Base-by-base conservation (phyloP, 371 early-diverging fungal genomes). In the Mucor racemosus region DNA sequence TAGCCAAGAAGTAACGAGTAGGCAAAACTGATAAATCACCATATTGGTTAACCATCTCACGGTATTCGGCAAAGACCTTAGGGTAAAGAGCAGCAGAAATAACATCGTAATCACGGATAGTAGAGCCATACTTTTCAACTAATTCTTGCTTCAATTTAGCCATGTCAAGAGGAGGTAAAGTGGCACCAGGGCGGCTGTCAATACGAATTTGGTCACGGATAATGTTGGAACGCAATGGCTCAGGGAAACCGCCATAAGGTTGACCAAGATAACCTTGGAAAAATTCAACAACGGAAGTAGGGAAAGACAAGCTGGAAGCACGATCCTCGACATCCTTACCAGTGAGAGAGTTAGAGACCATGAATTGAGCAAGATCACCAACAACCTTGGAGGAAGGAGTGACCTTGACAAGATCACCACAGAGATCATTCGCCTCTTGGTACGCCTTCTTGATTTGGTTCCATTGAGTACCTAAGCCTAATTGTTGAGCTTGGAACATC, bases 321-420 rank as follows among this genome's bases (percentile, higher is more conserved):
- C 85, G 82, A 58, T 89, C 90, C 58, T 84, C 71, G 3, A 97
- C 94, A 41, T 94, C 94, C 61, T 90, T 74, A 41, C 84, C 91
- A 1, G 73, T 75, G 58, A 96, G 75, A 46, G 88, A 85, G 84
- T 95, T 94, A 46, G 95, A 88, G 9, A 96, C 97, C 93, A 97
- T 92, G 69, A 97, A 95, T 78, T 97, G 97, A 31, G 97, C 97
- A 53, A 97, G 80, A 79, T 97, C 97, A 59, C 97, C 97, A 11
- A 97, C 96, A 8, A 97, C 97, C 82, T 97, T 97, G 76, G 92
- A 92, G 55, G 95, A 95, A 9, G 97, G 97, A 0, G 97, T 97
- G 53, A 97, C 97, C 87, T 97, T 97, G 75, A 94, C 91, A 69
- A 97, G 91, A 72, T 96, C 95, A 41, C 97, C 97, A 70, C 95